Percentiles rank a stretch among this genome's conserved stretches.
These are phyloP conservation scores for Rhododendron williamsianum DNA, from an alignment of 148 eudicot species.

Conservation along the genomic window DNA sequence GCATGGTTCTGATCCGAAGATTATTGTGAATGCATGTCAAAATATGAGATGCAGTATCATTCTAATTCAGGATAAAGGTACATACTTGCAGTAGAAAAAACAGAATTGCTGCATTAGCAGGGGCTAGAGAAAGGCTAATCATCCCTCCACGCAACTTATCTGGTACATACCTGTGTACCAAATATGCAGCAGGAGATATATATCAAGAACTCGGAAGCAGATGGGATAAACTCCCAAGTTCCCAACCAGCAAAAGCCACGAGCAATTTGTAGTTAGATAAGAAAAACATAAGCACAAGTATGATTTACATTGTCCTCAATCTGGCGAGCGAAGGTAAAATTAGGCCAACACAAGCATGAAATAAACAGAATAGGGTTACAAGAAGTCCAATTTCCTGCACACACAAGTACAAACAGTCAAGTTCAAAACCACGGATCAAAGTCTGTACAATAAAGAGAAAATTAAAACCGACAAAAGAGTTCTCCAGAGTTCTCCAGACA, in stretches of 20 bases:
- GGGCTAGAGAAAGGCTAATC: conserved; percentile 70
- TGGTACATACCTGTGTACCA: conserved; percentile 66
- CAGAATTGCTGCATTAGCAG: conserved; percentile 65
- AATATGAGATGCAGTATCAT: background rate
- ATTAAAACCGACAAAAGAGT: background rate
- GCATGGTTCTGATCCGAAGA: background rate
- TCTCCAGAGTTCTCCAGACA: background rate
- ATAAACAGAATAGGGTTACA: conserved; percentile 63
- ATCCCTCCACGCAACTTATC: conserved; percentile 90
- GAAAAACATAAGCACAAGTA: background rate
- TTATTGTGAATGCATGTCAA: background rate
- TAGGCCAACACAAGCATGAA: conserved; percentile 66
- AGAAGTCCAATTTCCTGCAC: conserved; percentile 79
- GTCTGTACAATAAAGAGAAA: background rate
- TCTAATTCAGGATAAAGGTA: background rate
- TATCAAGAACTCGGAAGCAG: background rate
- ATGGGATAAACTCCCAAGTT: background rate
- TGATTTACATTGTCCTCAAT: conserved; percentile 70
- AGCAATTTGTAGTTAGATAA: background rate
- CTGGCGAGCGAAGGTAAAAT: conserved; percentile 83
- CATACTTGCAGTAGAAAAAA: conserved; percentile 57
- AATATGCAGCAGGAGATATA: background rate
- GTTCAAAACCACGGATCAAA: background rate
- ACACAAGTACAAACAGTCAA: background rate
- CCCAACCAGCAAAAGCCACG: background rate